phyloP scores from a whole-genome alignment of 352 stramenopile species.

The Pythium sp. region DNA sequence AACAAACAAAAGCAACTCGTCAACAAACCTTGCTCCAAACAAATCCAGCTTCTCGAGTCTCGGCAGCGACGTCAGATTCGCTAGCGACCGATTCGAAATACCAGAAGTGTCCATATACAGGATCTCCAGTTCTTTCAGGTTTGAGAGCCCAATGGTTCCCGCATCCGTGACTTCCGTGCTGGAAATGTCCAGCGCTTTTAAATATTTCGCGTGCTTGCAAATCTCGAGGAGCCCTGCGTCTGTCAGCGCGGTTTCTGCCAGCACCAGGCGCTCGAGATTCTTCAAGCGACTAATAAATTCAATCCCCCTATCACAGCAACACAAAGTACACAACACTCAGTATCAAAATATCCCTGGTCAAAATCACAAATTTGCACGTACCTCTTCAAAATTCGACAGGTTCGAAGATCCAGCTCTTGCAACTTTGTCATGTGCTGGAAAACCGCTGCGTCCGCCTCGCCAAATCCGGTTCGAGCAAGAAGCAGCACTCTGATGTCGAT shows the following conservation, averaged over 20 bases:
- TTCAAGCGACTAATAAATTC: slow-evolving; percentile 64
- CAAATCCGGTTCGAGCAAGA: slow-evolving; percentile 58
- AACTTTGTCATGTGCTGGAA: slow-evolving; percentile 49
- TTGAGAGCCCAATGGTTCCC: slow-evolving; percentile 43
- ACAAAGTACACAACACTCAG: neutral
- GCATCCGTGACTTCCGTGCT: slow-evolving; percentile 68
- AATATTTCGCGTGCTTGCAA: slow-evolving; percentile 37
- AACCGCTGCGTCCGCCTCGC: slow-evolving; percentile 55
- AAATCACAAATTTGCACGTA: slow-evolving; percentile 17
- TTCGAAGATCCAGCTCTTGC: slow-evolving; percentile 60
- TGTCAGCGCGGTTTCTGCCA: slow-evolving; percentile 60
- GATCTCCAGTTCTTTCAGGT: slow-evolving; percentile 50
- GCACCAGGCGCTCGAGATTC: slow-evolving; percentile 48
- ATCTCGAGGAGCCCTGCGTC: slow-evolving; percentile 61
- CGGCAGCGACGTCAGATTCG: slow-evolving; percentile 48
- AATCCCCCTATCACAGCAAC: slow-evolving; percentile 31
- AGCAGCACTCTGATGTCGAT: slow-evolving; percentile 49
- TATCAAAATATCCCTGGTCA: neutral
- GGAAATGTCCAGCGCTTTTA: slow-evolving; percentile 64
- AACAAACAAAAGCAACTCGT: slow-evolving; percentile 2
- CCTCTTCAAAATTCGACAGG: slow-evolving; percentile 71
- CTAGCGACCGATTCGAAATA: slow-evolving; percentile 64
- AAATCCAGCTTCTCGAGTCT: slow-evolving; percentile 62
- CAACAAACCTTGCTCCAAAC: slow-evolving; percentile 62
- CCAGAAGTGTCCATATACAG: slow-evolving; percentile 61